These are phyloP conservation scores for Crithidia sp. DNA, from an alignment of 208 protist species.

Conservation along the genomic window DNA sequence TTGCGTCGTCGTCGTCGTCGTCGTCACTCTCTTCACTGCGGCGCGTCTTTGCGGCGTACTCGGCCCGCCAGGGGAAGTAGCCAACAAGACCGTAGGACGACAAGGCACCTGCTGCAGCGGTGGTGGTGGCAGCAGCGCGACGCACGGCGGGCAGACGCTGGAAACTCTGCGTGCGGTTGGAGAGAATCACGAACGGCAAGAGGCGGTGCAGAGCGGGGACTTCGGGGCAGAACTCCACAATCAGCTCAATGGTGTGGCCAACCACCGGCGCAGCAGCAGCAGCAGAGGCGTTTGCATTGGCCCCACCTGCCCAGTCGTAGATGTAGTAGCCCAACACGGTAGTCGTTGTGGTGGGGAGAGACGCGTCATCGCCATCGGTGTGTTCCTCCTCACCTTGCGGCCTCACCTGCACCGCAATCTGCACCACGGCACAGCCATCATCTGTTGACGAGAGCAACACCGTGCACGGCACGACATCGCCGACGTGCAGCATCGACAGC, in stretches of 20 bases:
- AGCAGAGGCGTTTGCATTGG: background rate
- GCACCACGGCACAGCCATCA: conserved; percentile 82
- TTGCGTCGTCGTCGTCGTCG: conserved; percentile 34
- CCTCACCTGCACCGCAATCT: conserved; percentile 39
- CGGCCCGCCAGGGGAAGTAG: conserved; percentile 66
- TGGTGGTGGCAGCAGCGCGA: background rate
- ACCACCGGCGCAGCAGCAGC: conserved; percentile 53
- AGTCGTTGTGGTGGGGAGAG: conserved; percentile 6
- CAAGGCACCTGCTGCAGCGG: background rate
- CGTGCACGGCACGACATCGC: conserved; percentile 46
- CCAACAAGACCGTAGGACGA: conserved; percentile 53
- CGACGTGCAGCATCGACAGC: conserved; percentile 41
- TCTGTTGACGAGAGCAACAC: conserved; percentile 86
- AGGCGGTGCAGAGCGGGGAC: conserved; percentile 46
- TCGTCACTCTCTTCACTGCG: conserved; percentile 27
- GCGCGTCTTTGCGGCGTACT: conserved; percentile 22
- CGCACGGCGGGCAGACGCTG: conserved; percentile 52
- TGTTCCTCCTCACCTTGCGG: background rate
- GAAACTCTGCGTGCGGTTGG: conserved; percentile 43
- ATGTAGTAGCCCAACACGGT: conserved; percentile 83
- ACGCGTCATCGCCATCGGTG: background rate
- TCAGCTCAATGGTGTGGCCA: conserved; percentile 50
- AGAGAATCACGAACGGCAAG: conserved; percentile 78
- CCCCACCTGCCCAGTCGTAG: conserved; percentile 51
- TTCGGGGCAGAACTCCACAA: conserved; percentile 72